phyloP scores from a whole-genome alignment of 164 flowering plant species.

The Liriodendron chinense region DNA sequence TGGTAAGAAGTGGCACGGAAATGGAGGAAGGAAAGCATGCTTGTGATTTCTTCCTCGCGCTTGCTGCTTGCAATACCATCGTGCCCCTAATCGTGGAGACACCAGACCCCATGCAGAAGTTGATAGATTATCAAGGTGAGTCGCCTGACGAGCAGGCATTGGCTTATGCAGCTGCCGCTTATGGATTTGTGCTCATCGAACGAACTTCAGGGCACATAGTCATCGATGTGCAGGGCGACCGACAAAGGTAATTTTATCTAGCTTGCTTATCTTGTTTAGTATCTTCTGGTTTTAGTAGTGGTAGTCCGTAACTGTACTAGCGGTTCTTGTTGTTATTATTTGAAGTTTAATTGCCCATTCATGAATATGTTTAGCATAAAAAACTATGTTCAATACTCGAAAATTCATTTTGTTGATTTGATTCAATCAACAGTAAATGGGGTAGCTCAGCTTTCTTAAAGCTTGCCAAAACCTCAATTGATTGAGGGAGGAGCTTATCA shows the following conservation, averaged over 20 bases:
- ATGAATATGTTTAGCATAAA: no score
- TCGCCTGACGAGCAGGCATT: slow-evolving; percentile 99
- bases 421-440: no score
- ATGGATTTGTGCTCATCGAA: slow-evolving; percentile 89
- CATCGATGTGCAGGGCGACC: slow-evolving; percentile 45
- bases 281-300: background rate
- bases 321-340: no score
- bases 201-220: slow-evolving; percentile 92
- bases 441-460: no score
- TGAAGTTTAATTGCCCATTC: no score
- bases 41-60: slow-evolving; percentile 77
- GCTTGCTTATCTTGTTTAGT: background rate
- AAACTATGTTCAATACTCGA: no score
- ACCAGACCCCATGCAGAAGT: slow-evolving; percentile 48
- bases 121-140: slow-evolving; percentile 95
- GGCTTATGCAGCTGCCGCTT: slow-evolving; percentile 95
- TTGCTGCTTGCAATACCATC: slow-evolving; percentile 97
- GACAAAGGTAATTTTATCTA: slow-evolving; percentile 24
- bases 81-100: slow-evolving; percentile 73
- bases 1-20: slow-evolving; percentile 39
- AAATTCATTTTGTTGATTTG: no score
- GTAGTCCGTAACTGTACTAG: background rate
- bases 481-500: no score
- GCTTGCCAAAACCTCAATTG: no score
- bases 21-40: slow-evolving; percentile 48